Evolutionary conservation across 2,329 filamentous ascomycete genomes (phyloP).

Genomic region (Clarireedia sp.): DNA sequence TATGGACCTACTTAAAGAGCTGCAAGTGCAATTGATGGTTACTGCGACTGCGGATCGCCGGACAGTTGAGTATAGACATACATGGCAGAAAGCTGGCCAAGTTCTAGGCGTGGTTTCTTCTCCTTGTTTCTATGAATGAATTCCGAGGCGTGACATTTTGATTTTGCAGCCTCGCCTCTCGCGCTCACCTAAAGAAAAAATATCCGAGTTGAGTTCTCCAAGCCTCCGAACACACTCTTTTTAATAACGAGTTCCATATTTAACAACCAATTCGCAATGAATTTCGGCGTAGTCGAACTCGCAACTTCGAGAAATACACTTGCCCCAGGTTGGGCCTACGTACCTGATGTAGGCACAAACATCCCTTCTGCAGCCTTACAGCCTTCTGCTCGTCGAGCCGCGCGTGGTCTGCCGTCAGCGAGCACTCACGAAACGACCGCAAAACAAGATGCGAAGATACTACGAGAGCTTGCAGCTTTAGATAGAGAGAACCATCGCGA

Average conservation of each 20-base stretch:
- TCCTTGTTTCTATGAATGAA: not conserved
- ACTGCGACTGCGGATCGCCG: too few relatives aligned
- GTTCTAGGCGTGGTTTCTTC: too few relatives aligned
- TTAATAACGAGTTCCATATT: not conserved
- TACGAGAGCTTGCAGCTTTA: slow-evolving; percentile 74
- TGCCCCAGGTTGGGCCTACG: slow-evolving; percentile 87
- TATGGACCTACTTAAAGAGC: too few relatives aligned
- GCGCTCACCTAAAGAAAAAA: not conserved
- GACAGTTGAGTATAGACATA: too few relatives aligned
- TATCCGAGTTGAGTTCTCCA: not conserved
- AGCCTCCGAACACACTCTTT: not conserved
- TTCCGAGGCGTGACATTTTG: not conserved
- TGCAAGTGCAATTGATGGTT: too few relatives aligned
- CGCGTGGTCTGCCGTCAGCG: slow-evolving; percentile 41
- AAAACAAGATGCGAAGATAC: slow-evolving; percentile 73
- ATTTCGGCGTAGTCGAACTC: slow-evolving; percentile 75
- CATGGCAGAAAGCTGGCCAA: too few relatives aligned
- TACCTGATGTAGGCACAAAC: slow-evolving; percentile 59
- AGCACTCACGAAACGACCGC: slow-evolving; percentile 62
- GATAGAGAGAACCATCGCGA: slow-evolving; percentile 73
- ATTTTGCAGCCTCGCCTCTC: not conserved
- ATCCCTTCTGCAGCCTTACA: slow-evolving; percentile 44
- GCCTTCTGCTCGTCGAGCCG: slow-evolving; percentile 54
- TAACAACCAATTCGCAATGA: slow-evolving; percentile 38
- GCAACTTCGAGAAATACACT: slow-evolving; percentile 59